Evolutionary conservation across 2,329 filamentous ascomycete species (phyloP).

Genomic region (Aspergillus quadricinctus): DNA sequence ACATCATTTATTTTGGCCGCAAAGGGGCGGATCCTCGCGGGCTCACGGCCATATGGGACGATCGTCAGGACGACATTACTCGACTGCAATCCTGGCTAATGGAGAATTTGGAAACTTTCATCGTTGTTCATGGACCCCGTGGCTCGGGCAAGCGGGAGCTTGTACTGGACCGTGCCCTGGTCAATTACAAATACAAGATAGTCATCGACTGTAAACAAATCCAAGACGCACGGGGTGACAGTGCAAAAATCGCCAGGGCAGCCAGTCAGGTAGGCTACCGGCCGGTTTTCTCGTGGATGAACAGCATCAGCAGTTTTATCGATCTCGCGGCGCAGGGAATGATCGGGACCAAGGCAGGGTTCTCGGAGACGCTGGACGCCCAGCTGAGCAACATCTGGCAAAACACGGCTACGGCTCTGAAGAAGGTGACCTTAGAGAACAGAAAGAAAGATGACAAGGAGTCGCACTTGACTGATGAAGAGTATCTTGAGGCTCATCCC

Average conservation of each 20-base stretch:
- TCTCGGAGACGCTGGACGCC: constrained; percentile 86
- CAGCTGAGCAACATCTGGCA: constrained; percentile 87
- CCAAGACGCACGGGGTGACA: constrained; percentile 84
- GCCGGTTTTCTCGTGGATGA: constrained; percentile 94
- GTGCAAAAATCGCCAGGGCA: constrained; percentile 74
- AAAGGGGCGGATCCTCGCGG: constrained; percentile 60
- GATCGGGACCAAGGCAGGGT: constrained; percentile 88
- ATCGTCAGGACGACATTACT: constrained; percentile 75
- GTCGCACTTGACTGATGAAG: constrained; percentile 68
- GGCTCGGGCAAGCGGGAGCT: constrained; percentile 89
- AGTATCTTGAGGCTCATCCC: constrained; percentile 84
- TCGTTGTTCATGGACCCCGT: constrained; percentile 86
- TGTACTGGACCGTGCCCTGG: constrained; percentile 77
- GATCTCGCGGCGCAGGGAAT: constrained; percentile 92
- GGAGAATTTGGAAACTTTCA: constrained; percentile 86
- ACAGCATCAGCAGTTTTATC: constrained; percentile 85
- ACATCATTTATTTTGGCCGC: constrained; percentile 40
- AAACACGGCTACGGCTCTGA: constrained; percentile 74
- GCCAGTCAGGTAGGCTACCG: constrained; percentile 82
- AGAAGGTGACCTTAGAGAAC: constrained; percentile 66
- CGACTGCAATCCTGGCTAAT: constrained; percentile 80
- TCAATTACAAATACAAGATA: constrained; percentile 70
- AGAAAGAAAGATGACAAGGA: constrained; percentile 72
- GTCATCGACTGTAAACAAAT: constrained; percentile 91
- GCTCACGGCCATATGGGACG: constrained; percentile 80